Conservation (phyloP, 169 alveolate species). For the Blepharisma undulans region DNA sequence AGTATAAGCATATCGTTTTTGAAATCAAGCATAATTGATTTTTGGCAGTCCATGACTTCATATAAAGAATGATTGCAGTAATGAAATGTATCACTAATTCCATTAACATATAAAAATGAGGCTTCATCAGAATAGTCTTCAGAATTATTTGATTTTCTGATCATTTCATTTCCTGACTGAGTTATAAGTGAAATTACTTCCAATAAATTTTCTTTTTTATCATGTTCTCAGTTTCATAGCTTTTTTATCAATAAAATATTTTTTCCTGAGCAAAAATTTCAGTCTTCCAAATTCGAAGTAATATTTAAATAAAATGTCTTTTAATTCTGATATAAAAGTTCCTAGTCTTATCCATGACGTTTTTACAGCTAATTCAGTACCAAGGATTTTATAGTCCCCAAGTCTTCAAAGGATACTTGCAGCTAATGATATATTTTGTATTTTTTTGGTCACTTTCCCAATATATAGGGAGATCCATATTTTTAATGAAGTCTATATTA, state of each 20-base stretch:
- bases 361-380: no score
- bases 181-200: not conserved
- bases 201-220: no score
- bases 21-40: not conserved
- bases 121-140: not conserved
- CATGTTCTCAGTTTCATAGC: not conserved
- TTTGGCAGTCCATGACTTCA: not conserved
- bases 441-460: not conserved
- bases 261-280: not conserved
- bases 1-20: not conserved
- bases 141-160: not conserved
- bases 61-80: not conserved
- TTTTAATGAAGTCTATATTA: no score
- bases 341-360: no score
- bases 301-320: not conserved
- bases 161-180: not conserved
- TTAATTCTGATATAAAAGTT: not conserved
- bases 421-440: not conserved
- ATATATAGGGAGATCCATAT: not conserved
- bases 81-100: not conserved
- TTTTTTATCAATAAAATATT: no score
- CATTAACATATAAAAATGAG: not conserved
- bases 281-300: not conserved
- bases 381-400: no score
- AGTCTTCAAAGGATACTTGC: not conserved